Conservation (phyloP, 805 yeast genomes). For the Candida broadrunensis region DNA sequence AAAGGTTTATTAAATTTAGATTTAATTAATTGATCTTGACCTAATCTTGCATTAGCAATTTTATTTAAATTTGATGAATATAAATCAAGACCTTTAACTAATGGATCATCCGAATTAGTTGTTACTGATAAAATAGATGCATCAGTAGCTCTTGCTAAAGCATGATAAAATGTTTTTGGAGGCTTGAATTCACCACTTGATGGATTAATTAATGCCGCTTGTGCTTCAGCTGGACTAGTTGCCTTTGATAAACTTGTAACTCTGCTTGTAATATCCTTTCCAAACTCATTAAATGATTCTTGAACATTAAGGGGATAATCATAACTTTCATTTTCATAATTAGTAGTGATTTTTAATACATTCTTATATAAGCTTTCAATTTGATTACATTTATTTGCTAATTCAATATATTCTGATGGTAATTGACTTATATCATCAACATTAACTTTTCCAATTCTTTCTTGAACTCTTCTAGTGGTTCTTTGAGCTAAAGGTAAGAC, state of each 20-base stretch:
- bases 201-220: constrained; percentile 56
- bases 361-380: constrained; percentile 41
- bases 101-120: constrained; percentile 43
- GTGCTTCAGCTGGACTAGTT: constrained; percentile 77
- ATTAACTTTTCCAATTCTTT: constrained; percentile 67
- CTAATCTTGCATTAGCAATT: constrained; percentile 77
- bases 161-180: constrained; percentile 83
- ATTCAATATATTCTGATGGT: constrained; percentile 71
- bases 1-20: constrained; percentile 68
- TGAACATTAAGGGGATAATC: constrained; percentile 77
- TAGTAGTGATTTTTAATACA: constrained; percentile 40
- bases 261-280: constrained; percentile 61
- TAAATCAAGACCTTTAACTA: constrained; percentile 61
- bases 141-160: constrained; percentile 73
- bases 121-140: constrained; percentile 39
- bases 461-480: constrained; percentile 76
- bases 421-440: constrained; percentile 70
- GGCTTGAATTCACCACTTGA: constrained; percentile 42
- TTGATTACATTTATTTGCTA: constrained; percentile 38
- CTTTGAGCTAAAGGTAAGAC: constrained; percentile 69
- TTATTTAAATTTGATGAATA: constrained; percentile 69
- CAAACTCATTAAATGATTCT: constrained; percentile 73
- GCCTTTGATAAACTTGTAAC: constrained; percentile 70
- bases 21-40: constrained; percentile 73
- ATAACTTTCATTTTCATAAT: constrained; percentile 73